These are phyloP conservation scores for Gnaphalium uliginosum DNA, from an alignment of 129 eudicot species.

Conservation along the genomic window DNA sequence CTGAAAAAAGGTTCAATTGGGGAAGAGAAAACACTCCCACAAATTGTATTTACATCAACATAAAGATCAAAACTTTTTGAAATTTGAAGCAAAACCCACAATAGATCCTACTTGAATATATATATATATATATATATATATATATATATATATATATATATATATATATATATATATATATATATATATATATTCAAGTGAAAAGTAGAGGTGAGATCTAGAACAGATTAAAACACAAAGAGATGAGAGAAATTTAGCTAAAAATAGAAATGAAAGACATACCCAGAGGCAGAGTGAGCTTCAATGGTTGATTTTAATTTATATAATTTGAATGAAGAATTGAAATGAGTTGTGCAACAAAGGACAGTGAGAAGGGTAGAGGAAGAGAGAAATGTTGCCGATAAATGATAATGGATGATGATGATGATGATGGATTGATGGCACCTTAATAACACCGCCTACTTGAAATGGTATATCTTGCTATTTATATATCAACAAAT, in stretches of 20 bases:
- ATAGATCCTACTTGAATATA: conserved; percentile 15
- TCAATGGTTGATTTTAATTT: conserved; percentile 7
- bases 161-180: too few relatives aligned
- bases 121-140: too few relatives aligned
- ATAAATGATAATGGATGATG: conserved; percentile 27
- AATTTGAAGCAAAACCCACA: conserved; percentile 27
- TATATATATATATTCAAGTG: neutral
- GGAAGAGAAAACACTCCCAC: neutral
- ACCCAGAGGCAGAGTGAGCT: conserved; percentile 25
- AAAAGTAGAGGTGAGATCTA: conserved; percentile 24
- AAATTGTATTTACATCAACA: conserved; percentile 3
- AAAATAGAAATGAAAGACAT: conserved; percentile 19
- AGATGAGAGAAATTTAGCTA: neutral
- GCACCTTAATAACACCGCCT: conserved; percentile 15
- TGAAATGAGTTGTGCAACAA: conserved; percentile 17
- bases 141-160: too few relatives aligned
- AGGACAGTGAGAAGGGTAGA: neutral
- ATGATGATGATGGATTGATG: neutral
- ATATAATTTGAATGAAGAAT: conserved; percentile 20
- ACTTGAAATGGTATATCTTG: neutral
- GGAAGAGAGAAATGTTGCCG: conserved; percentile 7
- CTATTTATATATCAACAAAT: neutral
- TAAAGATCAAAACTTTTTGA: conserved; percentile 16
- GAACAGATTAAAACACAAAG: conserved; percentile 9
- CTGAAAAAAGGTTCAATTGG: neutral